phyloP scores from a whole-genome alignment of 345 rosid genomes.

The Carallia brachiata region DNA sequence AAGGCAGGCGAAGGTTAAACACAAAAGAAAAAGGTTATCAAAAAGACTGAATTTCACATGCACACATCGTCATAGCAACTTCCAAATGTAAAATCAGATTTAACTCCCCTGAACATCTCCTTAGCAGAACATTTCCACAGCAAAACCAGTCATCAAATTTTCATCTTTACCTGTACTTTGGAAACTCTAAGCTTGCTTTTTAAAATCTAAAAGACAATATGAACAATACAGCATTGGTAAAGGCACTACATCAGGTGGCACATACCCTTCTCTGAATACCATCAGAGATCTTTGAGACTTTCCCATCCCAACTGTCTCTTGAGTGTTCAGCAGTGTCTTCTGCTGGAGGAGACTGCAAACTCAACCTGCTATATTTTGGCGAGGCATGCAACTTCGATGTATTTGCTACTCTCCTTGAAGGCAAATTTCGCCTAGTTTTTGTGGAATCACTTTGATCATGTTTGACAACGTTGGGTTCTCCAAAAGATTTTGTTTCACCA shows the following conservation, averaged over 20 bases:
- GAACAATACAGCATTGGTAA: not conserved
- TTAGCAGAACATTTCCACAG: too few species aligned
- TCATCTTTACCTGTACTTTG: too few species aligned
- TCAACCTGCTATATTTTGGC: slow-evolving; percentile 67
- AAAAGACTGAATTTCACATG: too few species aligned
- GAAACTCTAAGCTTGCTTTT: too few species aligned
- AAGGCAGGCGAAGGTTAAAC: not conserved
- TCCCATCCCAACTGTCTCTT: slow-evolving; percentile 69
- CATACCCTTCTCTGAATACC: slow-evolving; percentile 82
- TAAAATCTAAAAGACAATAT: not conserved
- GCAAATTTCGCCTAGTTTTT: slow-evolving; percentile 55
- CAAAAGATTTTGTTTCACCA: slow-evolving; percentile 37
- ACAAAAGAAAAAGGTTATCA: not conserved
- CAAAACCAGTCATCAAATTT: too few species aligned
- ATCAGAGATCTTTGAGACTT: slow-evolving; percentile 65
- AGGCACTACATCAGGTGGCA: slow-evolving; percentile 5
- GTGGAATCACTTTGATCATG: slow-evolving; percentile 71
- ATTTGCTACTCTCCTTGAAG: slow-evolving; percentile 63
- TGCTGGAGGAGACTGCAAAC: slow-evolving; percentile 41
- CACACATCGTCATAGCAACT: too few species aligned
- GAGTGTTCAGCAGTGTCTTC: slow-evolving; percentile 57
- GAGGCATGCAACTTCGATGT: slow-evolving; percentile 63
- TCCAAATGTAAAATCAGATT: too few species aligned
- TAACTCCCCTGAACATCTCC: too few species aligned
- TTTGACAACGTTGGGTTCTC: slow-evolving; percentile 46